Evolutionary conservation across 768 basidiomycete species (phyloP), one percentile per base, ranked within the genome.

Genomic region (Tulasnella calospora): DNA sequence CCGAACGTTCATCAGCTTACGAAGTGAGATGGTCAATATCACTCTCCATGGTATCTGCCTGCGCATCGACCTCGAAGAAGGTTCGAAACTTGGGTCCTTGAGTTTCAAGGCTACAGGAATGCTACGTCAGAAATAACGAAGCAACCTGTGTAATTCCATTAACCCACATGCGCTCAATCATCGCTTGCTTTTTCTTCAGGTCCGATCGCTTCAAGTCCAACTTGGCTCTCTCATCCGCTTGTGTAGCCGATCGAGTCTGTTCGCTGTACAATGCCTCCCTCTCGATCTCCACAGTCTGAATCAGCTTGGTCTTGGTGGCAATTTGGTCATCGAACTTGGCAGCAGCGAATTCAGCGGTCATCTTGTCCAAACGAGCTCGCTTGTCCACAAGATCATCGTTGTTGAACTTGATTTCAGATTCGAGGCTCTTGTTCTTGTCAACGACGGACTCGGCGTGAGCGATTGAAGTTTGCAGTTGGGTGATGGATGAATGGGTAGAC

Each of bases 151-250:
- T 27, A 57, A 35, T 13, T 2, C n/a, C 23, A 0, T 41, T 30
- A 9, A 86, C 92, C 78, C 79, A 95, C 94, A 87, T 90, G 75
- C 88, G 90, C 80, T 89, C 86, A 19, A 95, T 86, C 55, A 95
- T 93, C 21, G 85, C 85, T 69, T 86, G 85, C 84, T 93, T 94
- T 77, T 85, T 87, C 83, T 87, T 89, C 67, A 91, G 83, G 80
- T 96, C 94, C 0, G 86, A 86, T 79, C 90, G 86, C 82, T 94
- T 93, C 80, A 97, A 82, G 55, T 92, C 90, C 74, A 98, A 83
- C 81, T 89, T 92, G 2, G 96, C 94, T 67, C 97, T 87, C 0
- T 89, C 86, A 76, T 96, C 93, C 0, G 94, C 92, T 83, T 98
- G 95, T 69, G 89, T 81, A 81, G 90, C 94, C 81, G 98, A 84